Evolutionary conservation across 2,329 filamentous ascomycete genomes (phyloP), one percentile per base, ranked within the genome.

Genomic region (Fusarium sp.): DNA sequence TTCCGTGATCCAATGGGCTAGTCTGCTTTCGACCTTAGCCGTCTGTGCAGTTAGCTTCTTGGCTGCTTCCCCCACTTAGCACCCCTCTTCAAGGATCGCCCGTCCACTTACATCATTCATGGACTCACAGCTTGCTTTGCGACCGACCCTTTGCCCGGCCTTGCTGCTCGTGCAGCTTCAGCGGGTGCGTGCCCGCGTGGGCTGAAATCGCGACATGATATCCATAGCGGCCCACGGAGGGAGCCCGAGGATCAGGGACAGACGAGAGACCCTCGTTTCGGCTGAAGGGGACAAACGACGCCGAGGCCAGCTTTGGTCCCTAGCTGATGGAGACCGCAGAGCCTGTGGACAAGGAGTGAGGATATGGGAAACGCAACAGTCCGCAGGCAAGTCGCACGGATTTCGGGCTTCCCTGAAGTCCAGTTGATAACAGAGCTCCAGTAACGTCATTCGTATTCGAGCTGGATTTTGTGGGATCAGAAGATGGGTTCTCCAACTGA

Each of bases 31-130:
- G 57, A 41, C 37, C 31, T 62, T 68, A 69, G 64, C 66, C 37
- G 48, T 60, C 58, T 52, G 37, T 41, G 43, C 60, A 73, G 20
- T 58, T 54, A 71, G 57, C 64, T 69, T 68, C 69, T 74, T 67
- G 73, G 62, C 73, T 68, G 57, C 67, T 57, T 72, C 74, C 73
- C 48, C 76, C 72, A 77, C 73, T 76, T 64, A 18, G 65, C 62
- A 71, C 39, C 50, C 50, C 52, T 29, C 61, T 67, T 59, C 68
- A 62, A 68, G 73, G 72, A 73, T 70, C 67, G 70, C 72, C 74
- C 75, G 69, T 68, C 75, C 75, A 77, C 72, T 77, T 78, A 78
- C 76, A 78, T 77, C 75, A 78, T 78, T 76, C 63, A 75, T 75
- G 69, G 69, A 72, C 71, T 76, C 73, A 73, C 69, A 73, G 62